Base-by-base conservation (phyloP, 768 basidiomycete genomes). In the Tricholomella constricta region DNA sequence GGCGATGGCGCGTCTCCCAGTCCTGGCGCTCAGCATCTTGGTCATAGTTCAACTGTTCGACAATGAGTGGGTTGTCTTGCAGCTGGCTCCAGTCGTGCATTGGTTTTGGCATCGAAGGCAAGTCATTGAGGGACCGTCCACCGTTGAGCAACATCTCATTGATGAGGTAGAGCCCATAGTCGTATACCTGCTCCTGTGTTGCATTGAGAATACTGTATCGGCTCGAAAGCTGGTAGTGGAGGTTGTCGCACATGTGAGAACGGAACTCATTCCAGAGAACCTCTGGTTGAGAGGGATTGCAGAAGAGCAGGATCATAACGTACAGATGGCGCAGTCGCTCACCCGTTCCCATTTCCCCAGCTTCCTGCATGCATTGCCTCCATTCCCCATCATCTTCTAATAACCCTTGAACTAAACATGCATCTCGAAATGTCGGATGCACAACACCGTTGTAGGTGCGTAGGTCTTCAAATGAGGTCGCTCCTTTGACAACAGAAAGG, bases 361-460 rank as follows among this genome's bases (percentile, higher is more conserved):
- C 80, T 43, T 79, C 77, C 20, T 62, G 7, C 1, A 77, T 55
- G 52, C 77, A 79, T 3, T 61, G 55, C 0, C 59, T 9, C 76
- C 76, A 81, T 55, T 82, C 79, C 0, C 62, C 56, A 61, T 82
- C 75, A 69, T 80, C 73, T 12, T 78, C 68, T 0, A 82, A 64
- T 0, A 82, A 67, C 1, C 77, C 78, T 2, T 52, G 51, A 17
- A 72, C 72, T 19, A 68, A 20, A 48, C 79, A 83, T 5, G 78
- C 77, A 0, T 65, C 72, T 44, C 70, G 60, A 45, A 70, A 81
- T 1, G 74, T 69, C 0, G 62, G 55, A 52, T 45, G 56, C 48
- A 10, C 14, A 6, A 41, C 23, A 1, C 65, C 66, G 25, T 59
- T 34, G 26, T 53, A 56, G 1, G 55, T 55, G 0, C 59, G 52